Base-by-base conservation (phyloP, 2,329 filamentous ascomycete genomes). In the Fusarium austroafricanum region DNA sequence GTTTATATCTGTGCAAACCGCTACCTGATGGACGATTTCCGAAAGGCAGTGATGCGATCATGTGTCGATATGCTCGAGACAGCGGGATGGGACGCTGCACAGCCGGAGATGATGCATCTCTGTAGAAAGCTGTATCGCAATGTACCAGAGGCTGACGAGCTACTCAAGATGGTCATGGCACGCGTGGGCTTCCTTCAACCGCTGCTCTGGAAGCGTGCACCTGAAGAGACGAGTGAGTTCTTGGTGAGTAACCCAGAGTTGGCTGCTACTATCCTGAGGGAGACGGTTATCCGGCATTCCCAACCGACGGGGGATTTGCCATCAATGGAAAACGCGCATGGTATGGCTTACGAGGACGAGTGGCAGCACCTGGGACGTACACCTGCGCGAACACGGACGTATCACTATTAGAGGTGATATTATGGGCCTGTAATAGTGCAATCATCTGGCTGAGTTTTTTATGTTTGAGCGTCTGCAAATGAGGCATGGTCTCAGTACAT, bases 1-100 rank as follows among this genome's bases (percentile, higher is more conserved):
- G 82, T 84, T 14, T 85, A 85, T 73, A 81, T 84, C 51, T 81
- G 82, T 53, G 83, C 83, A 10, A 78, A 83, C 65, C 80, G 81
- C 51, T 84, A 80, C 70, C 76, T 84, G 52, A 80, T 85, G 71
- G 78, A 81, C 26, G 79, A 79, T 47, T 82, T 85, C 73, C 82
- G 83, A 68, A 62, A 58, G 6, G 79, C 77, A 43, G 78, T 85
- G 37, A 76, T 81, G 49, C 77, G 79, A 6, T 78, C 73, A 29
- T 78, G 79, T 55, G 77, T 85, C 63, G 82, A 84, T 71, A 82
- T 83, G 78, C 77, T 84, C 15, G 80, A 83, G 69, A 77, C 77
- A 9, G 79, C 82, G 2, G 79, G 81, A 3, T 70, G 78, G 8
- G 80, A 82, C 51, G 81, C 79, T 3, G 80, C 82, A 29, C 75